Evolutionary conservation across 805 yeast genomes (phyloP), one percentile per base, ranked within the genome.

Genomic region (Cyberlindnera misumaiensis): DNA sequence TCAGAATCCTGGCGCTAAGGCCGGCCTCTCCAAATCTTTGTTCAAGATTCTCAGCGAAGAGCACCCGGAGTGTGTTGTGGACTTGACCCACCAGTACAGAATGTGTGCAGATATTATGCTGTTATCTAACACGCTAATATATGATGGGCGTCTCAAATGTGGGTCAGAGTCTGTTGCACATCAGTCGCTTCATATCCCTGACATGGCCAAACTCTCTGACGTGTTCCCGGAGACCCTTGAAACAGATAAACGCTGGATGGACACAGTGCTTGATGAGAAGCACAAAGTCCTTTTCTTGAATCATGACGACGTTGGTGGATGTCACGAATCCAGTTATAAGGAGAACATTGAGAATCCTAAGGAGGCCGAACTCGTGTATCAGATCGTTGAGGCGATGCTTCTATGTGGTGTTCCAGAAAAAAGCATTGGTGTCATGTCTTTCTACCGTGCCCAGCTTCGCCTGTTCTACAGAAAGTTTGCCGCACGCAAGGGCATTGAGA

Each of bases 71-170:
- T 70, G 84, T 36, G 83, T 89, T n/a, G 80, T 73, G 4, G 89
- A 82, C 43, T 65, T 93, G 32, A 75, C 84, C 0, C 72, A 77
- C 45, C 98, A 93, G 58, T 93, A 93, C 57, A 68, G 99, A 44
- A 93, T 93, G 98, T 81, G 94, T 58, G 65, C 70, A 26, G 97
- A 90, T 40, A 82, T 93, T 33, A 86, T 88, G 94, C 60, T 73
- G 15, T 61, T 93, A 16, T 82, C 95, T 0, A 93, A 90, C 55
- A 73, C 71, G 15, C 69, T 93, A 43, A 77, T 90, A 11, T 93
- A 93, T 53, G 70, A 79, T 8, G 84, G 87, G 8, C 62, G 79
- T 41, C 67, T 93, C 39, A 77, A 75, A 45, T 87, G 96, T 63
- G 97, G 96, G 0, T 68, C 71, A 7, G 67, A 65, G 1, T 52